Percentiles rank a stretch among this genome's conserved stretches.
Evolutionary conservation across 192 early-diverging fungal genomes (phyloP).

Genomic region (Backusella luteola): DNA sequence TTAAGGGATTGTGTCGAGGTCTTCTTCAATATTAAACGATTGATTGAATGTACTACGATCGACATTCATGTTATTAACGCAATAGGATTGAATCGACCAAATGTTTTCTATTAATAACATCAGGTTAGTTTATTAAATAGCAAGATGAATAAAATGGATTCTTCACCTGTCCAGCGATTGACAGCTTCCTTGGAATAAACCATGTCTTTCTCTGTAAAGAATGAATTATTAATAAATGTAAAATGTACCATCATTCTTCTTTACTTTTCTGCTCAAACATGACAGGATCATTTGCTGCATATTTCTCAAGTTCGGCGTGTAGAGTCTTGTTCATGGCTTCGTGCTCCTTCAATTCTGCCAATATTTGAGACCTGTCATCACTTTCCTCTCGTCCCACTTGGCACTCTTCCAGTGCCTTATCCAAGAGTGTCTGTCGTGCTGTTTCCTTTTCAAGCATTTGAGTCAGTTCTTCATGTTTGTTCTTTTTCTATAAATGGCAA

Average conservation of each 20-base stretch:
- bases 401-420: constrained; percentile 49
- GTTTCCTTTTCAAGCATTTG: not conserved
- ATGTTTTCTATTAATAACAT: constrained; percentile 60
- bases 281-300: constrained; percentile 75
- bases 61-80: constrained; percentile 66
- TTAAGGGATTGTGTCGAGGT: constrained; percentile 67
- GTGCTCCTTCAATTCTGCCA: constrained; percentile 44
- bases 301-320: constrained; percentile 59
- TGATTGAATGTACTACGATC: constrained; percentile 60
- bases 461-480: not conserved
- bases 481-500: not conserved
- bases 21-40: constrained; percentile 66
- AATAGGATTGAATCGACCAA: constrained; percentile 79
- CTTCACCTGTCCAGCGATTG: constrained; percentile 82
- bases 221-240: not conserved
- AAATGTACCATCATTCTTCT: not conserved
- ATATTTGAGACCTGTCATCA: not conserved
- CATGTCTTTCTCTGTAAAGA: constrained; percentile 54
- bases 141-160: not conserved
- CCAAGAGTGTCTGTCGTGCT: constrained; percentile 31
- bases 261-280: constrained; percentile 65
- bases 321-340: constrained; percentile 42
- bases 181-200: constrained; percentile 65
- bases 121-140: not conserved
- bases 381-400: constrained; percentile 45